Evolutionary conservation across 768 basidiomycete genomes (phyloP).

Genomic region (Arthromyces matolae): DNA sequence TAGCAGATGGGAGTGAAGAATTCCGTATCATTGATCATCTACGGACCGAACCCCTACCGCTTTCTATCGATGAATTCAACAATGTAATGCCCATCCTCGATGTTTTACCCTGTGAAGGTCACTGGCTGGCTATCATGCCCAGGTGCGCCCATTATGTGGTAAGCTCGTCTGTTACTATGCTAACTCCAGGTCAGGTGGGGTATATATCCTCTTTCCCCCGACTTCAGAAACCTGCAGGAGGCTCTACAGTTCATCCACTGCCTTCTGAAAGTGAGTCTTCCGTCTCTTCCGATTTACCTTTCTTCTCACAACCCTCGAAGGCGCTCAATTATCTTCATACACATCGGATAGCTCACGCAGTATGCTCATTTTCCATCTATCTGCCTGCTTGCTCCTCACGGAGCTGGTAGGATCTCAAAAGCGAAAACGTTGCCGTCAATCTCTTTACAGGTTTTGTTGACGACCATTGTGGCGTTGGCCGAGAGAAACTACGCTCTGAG

Average conservation of each 20-base stretch:
- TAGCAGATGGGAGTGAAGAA: constrained; percentile 1
- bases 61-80: background rate
- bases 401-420: no score
- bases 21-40: background rate
- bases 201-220: background rate
- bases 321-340: constrained; percentile 17
- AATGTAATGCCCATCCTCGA: constrained; percentile 22
- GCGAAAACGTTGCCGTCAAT: no score
- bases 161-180: background rate
- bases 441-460: no score
- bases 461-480: no score
- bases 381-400: no score
- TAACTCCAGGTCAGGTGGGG: background rate
- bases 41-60: background rate
- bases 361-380: no score
- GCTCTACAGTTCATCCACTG: constrained; percentile 16
- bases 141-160: constrained; percentile 8
- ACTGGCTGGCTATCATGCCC: constrained; percentile 28
- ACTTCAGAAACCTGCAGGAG: background rate
- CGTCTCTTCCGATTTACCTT: background rate
- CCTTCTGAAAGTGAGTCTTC: constrained; percentile 15
- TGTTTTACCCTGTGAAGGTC: constrained; percentile 18
- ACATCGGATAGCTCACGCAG: no score
- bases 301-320: background rate
- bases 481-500: no score